Percentiles rank a stretch among this genome's conserved stretches.
Evolutionary conservation across 805 yeast genomes (phyloP).

Genomic region (Hanseniaspora osmophila): DNA sequence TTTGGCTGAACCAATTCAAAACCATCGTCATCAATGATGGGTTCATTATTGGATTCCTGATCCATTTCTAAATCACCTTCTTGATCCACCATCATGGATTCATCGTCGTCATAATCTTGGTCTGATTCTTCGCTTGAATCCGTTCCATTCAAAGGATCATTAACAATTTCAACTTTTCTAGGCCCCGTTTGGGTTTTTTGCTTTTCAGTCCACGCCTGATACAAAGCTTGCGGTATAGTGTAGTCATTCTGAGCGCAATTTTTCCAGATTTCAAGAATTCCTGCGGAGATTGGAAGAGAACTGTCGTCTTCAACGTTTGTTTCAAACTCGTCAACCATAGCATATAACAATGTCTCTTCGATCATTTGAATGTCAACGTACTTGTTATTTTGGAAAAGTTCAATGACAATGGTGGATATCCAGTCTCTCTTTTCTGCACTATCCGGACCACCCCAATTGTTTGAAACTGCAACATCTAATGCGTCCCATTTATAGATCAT

Average conservation of each 20-base stretch:
- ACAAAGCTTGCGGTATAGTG: slow-evolving; percentile 42
- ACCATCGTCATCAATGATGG: slow-evolving; percentile 86
- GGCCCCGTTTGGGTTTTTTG: slow-evolving; percentile 23
- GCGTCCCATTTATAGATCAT: slow-evolving; percentile 85
- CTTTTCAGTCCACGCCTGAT: slow-evolving; percentile 42
- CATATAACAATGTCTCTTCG: slow-evolving; percentile 73
- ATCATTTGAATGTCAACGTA: slow-evolving; percentile 64
- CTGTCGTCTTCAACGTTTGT: slow-evolving; percentile 80
- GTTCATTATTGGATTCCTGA: slow-evolving; percentile 28
- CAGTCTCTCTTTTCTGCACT: slow-evolving; percentile 89
- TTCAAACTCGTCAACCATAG: slow-evolving; percentile 93
- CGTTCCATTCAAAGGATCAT: slow-evolving; percentile 53
- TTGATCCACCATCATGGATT: slow-evolving; percentile 26
- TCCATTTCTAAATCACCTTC: slow-evolving; percentile 2
- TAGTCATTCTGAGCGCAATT: slow-evolving; percentile 45
- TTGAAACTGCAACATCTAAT: slow-evolving; percentile 74
- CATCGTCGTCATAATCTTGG: slow-evolving; percentile 28
- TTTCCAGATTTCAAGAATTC: slow-evolving; percentile 49
- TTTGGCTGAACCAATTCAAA: slow-evolving; percentile 74
- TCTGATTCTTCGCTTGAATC: slow-evolving; percentile 32
- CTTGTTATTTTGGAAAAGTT: slow-evolving; percentile 48
- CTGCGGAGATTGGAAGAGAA: slow-evolving; percentile 58
- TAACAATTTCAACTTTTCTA: slow-evolving; percentile 32
- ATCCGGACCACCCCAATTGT: slow-evolving; percentile 91
- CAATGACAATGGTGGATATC: slow-evolving; percentile 74